phyloP scores from a whole-genome alignment of 106 monocot genomes.

The Allium sativum region DNA sequence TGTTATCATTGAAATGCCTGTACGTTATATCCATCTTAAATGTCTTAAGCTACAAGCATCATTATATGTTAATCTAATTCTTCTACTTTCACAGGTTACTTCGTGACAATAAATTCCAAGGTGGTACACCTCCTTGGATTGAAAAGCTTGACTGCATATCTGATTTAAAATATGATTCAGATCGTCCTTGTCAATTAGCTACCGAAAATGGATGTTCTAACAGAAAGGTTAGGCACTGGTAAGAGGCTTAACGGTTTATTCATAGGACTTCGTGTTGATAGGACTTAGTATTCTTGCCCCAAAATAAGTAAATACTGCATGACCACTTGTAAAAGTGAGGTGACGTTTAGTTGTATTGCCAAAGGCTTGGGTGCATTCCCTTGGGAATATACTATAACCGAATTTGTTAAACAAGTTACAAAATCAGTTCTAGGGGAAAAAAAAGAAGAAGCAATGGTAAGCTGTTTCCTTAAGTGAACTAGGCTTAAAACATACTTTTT shows the following conservation, averaged over 20 bases:
- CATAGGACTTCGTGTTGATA: too few relatives aligned
- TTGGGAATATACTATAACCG: too few relatives aligned
- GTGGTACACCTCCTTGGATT: slow-evolving; percentile 3
- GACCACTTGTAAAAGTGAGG: too few relatives aligned
- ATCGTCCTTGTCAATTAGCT: slow-evolving; percentile 19
- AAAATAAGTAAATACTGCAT: too few relatives aligned
- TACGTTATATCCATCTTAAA: slow-evolving; percentile 17
- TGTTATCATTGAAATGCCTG: slow-evolving; percentile 60
- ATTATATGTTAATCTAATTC: not conserved
- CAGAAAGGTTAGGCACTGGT: slow-evolving; percentile 43
- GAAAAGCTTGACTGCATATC: slow-evolving; percentile 13
- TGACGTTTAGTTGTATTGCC: too few relatives aligned
- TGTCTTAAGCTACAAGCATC: not conserved
- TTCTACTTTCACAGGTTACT: slow-evolving; percentile 26
- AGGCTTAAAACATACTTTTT: too few relatives aligned
- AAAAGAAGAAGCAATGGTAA: too few relatives aligned
- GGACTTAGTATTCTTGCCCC: not conserved
- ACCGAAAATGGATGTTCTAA: slow-evolving; percentile 18
- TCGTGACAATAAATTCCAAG: slow-evolving; percentile 37
- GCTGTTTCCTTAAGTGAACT: too few relatives aligned
- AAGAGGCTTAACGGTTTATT: slow-evolving; percentile 10
- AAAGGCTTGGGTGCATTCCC: too few relatives aligned
- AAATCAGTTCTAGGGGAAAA: too few relatives aligned
- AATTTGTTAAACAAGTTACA: too few relatives aligned
- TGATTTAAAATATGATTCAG: slow-evolving; percentile 25